Evolutionary conservation across 108 stramenopile species (phyloP), one percentile per base, ranked within the genome.

Genomic region (Phaeodactylum tricornutum): DNA sequence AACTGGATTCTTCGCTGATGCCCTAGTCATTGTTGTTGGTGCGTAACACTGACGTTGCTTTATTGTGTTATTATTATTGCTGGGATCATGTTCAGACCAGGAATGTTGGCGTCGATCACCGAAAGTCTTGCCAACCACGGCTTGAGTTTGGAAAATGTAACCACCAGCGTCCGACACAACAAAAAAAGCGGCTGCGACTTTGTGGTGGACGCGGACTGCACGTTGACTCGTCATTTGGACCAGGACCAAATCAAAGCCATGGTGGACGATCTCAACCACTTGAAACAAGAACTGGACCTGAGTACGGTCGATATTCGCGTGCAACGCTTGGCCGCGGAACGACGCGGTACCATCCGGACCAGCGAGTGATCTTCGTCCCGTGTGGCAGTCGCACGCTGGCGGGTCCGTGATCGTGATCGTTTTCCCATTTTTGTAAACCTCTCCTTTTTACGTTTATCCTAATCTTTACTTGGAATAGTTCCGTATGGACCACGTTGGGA

Each of bases 21-120:
- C 15, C 8, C 9, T 38, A 11, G n/a, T 8, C n/a, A 24, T 3
- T n/a, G 3, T 4, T 4, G 36, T 4, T n/a, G 5, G 17, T 7
- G 9, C 17, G 9, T 3, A 12, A 43, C 40, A 4, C 51, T 9
- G 14, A 53, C 19, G 5, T 22, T 12, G 14, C 12, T 2, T 21
- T 1, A 2, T 22, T 40, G 19, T 25, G 11, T n/a, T n/a, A n/a
- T n/a, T n/a, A n/a, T n/a, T n/a, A n/a, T n/a, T 31, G 14, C 12
- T 4, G 4, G 9, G 4, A 5, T 30, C 8, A 50, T 57, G 47
- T 49, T 39, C 11, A 82, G 80, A 64, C 74, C 83, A 1, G 87
- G 87, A 14, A 83, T 90, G 78, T 47, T 90, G 26, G 87, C 87
- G n/a, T 50, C 44, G 14, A 66, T 90, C 36, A 53, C 82, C 1